Evolutionary conservation across 1,139 yeast genomes (phyloP).

Genomic region (Suhomyces yuchorum): DNA sequence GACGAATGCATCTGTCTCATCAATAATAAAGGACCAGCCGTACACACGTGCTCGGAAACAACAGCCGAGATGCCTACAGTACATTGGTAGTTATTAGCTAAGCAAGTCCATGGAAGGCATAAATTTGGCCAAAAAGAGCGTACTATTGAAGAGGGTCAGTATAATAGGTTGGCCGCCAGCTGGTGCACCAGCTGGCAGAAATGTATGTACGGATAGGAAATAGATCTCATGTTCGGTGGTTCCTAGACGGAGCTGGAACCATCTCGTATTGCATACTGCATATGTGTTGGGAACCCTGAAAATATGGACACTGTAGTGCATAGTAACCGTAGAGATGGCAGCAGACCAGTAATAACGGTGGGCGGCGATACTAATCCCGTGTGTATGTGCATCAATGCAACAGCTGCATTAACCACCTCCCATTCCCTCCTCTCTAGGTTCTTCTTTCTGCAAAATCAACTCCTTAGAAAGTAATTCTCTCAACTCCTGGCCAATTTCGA

Average conservation of each 20-base stretch:
- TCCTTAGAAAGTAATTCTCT: constrained; percentile 60
- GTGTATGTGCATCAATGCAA: background rate
- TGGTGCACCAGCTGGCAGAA: background rate
- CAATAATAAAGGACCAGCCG: background rate
- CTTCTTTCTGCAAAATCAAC: constrained; percentile 67
- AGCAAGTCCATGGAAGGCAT: background rate
- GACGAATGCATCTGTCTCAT: constrained; percentile 2
- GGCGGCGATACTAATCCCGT: too few species aligned
- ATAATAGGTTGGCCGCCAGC: background rate
- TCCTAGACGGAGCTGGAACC: background rate
- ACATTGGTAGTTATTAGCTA: background rate
- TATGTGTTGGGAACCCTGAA: background rate
- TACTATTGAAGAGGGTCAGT: background rate
- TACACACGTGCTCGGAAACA: background rate
- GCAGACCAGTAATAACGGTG: background rate
- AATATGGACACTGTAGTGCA: background rate
- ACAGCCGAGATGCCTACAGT: background rate
- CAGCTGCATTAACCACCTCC: constrained; percentile 41
- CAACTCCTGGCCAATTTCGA: constrained; percentile 50
- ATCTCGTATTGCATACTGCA: background rate
- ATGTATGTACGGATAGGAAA: background rate
- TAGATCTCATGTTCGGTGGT: background rate
- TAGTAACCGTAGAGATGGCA: background rate
- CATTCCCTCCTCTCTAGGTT: constrained; percentile 49
- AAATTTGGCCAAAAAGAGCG: background rate